A percentile compares a stretch with the other conserved stretches of the same genome.
Evolutionary conservation across 176 grass and related monocot species (phyloP).

Genomic region (Eremochloa ophiuroides): DNA sequence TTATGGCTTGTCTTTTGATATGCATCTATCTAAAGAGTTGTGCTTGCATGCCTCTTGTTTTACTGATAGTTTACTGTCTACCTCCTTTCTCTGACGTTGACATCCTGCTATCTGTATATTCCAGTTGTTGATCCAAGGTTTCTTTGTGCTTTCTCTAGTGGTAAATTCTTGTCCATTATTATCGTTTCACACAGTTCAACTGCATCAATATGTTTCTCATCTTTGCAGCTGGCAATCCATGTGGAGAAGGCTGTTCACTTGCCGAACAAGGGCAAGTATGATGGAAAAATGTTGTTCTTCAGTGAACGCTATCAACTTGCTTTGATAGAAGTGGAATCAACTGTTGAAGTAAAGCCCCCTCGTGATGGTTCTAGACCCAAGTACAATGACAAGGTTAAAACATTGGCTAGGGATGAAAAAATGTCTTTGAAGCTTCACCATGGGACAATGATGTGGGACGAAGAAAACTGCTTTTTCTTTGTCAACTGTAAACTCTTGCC

Average conservation of each 20-base stretch:
- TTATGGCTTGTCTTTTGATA: not conserved
- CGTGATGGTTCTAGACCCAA: not conserved
- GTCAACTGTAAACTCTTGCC: not conserved
- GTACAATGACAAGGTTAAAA: not conserved
- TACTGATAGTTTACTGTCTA: not conserved
- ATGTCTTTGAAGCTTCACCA: not conserved
- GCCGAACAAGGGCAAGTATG: not conserved
- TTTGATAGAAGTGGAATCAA: not conserved
- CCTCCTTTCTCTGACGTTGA: not conserved
- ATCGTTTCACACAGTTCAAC: not conserved
- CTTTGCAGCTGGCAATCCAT: not conserved
- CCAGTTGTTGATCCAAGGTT: not conserved
- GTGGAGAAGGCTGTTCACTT: not conserved
- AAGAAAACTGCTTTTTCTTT: not conserved
- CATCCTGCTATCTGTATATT: not conserved
- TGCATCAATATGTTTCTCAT: not conserved
- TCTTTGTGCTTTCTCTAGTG: not conserved
- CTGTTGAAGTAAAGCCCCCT: not conserved
- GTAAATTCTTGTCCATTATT: not conserved
- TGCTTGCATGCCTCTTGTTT: not conserved
- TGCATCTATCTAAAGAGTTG: not conserved
- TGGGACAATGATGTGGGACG: not conserved
- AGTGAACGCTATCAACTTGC: not conserved
- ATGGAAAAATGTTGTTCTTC: not conserved
- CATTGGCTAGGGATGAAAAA: not conserved